A percentile compares a stretch with the other conserved stretches of the same genome.
phyloP scores from a whole-genome alignment of 225 moss, liverwort and hornwort genomes.

The Thuidium tamariscinum region DNA sequence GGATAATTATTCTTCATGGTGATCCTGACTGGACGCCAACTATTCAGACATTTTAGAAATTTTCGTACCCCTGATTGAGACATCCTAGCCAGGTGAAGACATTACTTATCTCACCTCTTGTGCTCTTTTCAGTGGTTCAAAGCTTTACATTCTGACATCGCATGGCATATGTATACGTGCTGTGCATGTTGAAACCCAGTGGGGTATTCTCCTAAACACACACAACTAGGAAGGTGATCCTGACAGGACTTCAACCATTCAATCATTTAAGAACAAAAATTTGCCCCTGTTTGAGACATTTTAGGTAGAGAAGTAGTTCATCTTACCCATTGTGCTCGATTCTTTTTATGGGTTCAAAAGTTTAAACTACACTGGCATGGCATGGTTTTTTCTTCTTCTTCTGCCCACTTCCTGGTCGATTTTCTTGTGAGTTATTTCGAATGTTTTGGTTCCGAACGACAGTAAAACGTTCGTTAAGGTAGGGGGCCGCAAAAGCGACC shows the following conservation, averaged over 20 bases:
- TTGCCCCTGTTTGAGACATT: background rate
- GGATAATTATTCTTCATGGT: too few relatives aligned
- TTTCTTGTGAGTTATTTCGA: background rate
- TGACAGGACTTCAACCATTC: background rate
- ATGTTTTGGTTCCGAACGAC: too few relatives aligned
- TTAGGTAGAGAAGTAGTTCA: background rate
- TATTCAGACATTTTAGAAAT: background rate
- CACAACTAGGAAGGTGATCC: background rate
- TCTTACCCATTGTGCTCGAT: background rate
- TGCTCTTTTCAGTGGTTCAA: background rate
- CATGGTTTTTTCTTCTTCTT: background rate
- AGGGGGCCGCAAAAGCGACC: too few relatives aligned
- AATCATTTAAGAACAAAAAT: background rate
- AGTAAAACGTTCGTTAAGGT: too few relatives aligned
- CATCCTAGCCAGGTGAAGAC: background rate
- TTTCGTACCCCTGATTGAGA: background rate
- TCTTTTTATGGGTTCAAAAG: background rate
- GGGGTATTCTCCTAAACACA: background rate
- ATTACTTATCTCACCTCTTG: background rate
- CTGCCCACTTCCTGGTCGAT: background rate
- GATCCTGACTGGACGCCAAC: background rate
- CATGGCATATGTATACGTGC: background rate
- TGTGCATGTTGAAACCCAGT: background rate
- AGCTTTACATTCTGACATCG: background rate
- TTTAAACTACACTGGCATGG: background rate